phyloP scores from a whole-genome alignment of 352 stramenopile species.

The Albugo candida region DNA sequence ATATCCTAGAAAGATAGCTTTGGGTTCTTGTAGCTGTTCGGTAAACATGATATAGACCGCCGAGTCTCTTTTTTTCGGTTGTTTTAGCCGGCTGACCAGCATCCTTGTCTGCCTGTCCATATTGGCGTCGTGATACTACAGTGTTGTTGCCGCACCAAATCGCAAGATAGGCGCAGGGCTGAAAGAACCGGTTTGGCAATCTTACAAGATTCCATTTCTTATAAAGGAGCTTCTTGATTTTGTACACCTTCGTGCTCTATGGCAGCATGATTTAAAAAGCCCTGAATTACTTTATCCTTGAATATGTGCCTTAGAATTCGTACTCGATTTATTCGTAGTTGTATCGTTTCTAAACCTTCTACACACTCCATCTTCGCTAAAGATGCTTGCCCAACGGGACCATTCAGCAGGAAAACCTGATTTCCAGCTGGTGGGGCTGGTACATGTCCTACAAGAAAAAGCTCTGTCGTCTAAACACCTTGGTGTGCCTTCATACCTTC shows the following conservation, averaged over 20 bases:
- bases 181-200: constrained; percentile 72
- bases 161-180: constrained; percentile 62
- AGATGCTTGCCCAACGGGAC: constrained; percentile 8
- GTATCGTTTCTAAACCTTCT: constrained; percentile 7
- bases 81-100: constrained; percentile 44
- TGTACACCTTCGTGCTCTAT: constrained; percentile 76
- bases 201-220: constrained; percentile 83
- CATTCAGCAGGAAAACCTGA: background rate
- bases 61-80: constrained; percentile 14
- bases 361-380: constrained; percentile 17
- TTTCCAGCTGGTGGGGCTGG: constrained; percentile 22
- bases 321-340: constrained; percentile 11
- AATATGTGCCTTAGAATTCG: constrained; percentile 82
- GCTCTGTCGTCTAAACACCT: constrained; percentile 80
- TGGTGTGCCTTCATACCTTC: constrained; percentile 30
- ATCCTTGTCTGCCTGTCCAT: constrained; percentile 51
- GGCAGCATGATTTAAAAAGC: constrained; percentile 90
- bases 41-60: constrained; percentile 15
- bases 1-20: constrained; percentile 38
- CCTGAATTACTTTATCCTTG: constrained; percentile 77
- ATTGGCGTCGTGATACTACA: constrained; percentile 40
- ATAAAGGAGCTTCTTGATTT: constrained; percentile 78
- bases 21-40: constrained; percentile 15
- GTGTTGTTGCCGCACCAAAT: constrained; percentile 41
- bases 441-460: constrained; percentile 80